Evolutionary conservation across 495 filamentous ascomycete species (phyloP).

Genomic region (Pyronema domesticum): DNA sequence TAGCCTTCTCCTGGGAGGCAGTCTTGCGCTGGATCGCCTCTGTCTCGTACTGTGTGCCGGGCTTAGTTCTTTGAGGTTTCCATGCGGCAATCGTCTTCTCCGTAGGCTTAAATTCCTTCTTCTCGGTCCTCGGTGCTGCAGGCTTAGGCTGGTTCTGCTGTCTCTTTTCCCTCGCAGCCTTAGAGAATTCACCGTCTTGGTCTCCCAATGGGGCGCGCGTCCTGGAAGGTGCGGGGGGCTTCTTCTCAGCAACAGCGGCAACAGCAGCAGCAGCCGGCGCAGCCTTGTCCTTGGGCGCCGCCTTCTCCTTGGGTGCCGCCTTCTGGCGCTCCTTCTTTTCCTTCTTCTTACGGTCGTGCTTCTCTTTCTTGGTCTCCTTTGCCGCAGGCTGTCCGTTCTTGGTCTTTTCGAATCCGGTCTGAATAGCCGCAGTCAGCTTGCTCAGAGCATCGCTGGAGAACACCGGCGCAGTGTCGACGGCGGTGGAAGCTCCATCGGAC

Average conservation of each 20-base stretch:
- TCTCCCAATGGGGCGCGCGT: too few species aligned
- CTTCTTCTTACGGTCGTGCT: conserved; percentile 7
- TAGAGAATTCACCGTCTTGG: too few species aligned
- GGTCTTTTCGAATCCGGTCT: conserved; percentile 16
- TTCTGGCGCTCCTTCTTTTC: conserved; percentile 23
- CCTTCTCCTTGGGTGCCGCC: conserved; percentile 20
- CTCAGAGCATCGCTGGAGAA: conserved; percentile 19
- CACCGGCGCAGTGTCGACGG: conserved; percentile 7
- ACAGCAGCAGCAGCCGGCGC: conserved; percentile 1
- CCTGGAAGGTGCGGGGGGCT: not conserved
- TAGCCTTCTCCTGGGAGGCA: not conserved
- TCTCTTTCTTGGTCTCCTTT: not conserved
- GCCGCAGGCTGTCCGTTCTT: not conserved
- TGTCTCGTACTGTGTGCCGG: not conserved
- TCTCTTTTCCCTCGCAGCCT: conserved; percentile 6
- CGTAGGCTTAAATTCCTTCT: not conserved
- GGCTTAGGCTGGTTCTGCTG: conserved; percentile 21
- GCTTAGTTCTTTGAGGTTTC: conserved; percentile 5
- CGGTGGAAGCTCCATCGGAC: conserved; percentile 17
- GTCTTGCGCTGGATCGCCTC: not conserved
- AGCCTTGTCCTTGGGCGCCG: conserved; percentile 24
- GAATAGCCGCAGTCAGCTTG: conserved; percentile 19
- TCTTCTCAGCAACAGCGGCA: conserved; percentile 6
- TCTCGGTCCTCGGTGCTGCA: not conserved
- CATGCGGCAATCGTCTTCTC: not conserved